These are phyloP conservation scores for Pyronema omphalodes DNA, from an alignment of 495 filamentous ascomycete genomes.

Conservation along the genomic window DNA sequence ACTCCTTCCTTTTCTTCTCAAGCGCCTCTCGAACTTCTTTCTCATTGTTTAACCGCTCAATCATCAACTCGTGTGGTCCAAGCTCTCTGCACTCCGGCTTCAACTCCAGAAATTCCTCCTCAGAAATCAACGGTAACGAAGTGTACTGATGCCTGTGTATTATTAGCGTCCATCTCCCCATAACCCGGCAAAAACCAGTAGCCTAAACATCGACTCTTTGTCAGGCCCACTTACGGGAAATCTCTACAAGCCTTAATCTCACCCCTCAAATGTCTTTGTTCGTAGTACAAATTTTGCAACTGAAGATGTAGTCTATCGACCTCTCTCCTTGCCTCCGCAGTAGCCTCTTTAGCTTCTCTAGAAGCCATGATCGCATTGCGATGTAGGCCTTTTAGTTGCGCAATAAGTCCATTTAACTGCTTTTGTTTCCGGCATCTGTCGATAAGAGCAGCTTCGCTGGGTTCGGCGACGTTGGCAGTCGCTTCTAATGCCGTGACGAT, in stretches of 20 bases:
- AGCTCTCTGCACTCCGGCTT: slow-evolving; percentile 54
- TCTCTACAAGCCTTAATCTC: slow-evolving; percentile 83
- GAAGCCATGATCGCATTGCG: slow-evolving; percentile 62
- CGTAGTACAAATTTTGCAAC: slow-evolving; percentile 91
- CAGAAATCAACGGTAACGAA: slow-evolving; percentile 62
- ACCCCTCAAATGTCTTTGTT: slow-evolving; percentile 72
- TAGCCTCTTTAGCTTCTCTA: slow-evolving; percentile 69
- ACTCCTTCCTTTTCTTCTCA: slow-evolving; percentile 67
- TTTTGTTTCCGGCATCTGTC: slow-evolving; percentile 64
- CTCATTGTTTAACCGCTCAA: slow-evolving; percentile 84
- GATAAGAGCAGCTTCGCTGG: slow-evolving; percentile 33
- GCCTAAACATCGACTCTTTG: not conserved
- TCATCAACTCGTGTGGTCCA: slow-evolving; percentile 65
- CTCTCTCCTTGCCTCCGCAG: slow-evolving; percentile 72
- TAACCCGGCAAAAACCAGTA: too few relatives aligned
- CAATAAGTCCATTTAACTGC: slow-evolving; percentile 55
- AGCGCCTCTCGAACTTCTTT: slow-evolving; percentile 66
- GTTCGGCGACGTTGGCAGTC: slow-evolving; percentile 24
- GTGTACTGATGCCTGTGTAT: slow-evolving; percentile 77
- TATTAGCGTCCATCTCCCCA: too few relatives aligned
- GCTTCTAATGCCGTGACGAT: slow-evolving; percentile 44
- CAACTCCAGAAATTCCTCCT: slow-evolving; percentile 62
- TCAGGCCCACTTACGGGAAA: slow-evolving; percentile 46
- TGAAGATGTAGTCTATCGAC: slow-evolving; percentile 82
- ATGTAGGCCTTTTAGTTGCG: slow-evolving; percentile 65